Evolutionary conservation across 441 rosid genomes (phyloP).

Genomic region (Syzygium malaccense): DNA sequence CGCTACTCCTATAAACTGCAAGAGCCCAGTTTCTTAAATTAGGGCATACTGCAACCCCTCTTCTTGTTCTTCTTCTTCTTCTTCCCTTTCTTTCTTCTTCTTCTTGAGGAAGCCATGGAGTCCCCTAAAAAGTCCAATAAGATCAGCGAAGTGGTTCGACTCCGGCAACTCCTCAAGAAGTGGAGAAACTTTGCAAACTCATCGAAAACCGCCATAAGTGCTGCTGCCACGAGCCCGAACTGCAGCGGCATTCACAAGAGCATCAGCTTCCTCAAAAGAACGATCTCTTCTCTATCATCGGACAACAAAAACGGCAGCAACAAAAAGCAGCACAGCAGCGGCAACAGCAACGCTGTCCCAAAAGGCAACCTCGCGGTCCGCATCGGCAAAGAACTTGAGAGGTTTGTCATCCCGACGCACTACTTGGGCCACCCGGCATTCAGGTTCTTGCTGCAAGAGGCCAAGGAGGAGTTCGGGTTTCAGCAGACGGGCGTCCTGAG

Average conservation of each 20-base stretch:
- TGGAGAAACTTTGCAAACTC: background rate
- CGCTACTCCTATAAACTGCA: background rate
- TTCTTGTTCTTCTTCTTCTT: background rate
- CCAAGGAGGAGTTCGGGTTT: background rate
- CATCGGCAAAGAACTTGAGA: background rate
- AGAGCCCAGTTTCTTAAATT: background rate
- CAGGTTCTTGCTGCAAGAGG: background rate
- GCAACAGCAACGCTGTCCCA: background rate
- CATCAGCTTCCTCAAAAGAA: background rate
- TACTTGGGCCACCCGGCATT: background rate
- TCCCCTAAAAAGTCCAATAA: background rate
- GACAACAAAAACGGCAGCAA: background rate
- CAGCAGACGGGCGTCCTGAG: background rate
- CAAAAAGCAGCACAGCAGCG: background rate
- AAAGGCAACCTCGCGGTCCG: background rate
- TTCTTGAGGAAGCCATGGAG: background rate
- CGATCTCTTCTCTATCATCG: background rate
- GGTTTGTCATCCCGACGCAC: background rate
- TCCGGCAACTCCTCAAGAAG: background rate
- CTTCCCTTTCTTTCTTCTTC: background rate
- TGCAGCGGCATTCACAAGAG: background rate
- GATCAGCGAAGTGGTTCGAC: background rate
- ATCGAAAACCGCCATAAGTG: background rate
- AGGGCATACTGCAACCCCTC: background rate
- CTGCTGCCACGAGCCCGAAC: background rate